Conservation (phyloP, 1,284 basidiomycete genomes). For the Rhodotorula mucilaginosa region DNA sequence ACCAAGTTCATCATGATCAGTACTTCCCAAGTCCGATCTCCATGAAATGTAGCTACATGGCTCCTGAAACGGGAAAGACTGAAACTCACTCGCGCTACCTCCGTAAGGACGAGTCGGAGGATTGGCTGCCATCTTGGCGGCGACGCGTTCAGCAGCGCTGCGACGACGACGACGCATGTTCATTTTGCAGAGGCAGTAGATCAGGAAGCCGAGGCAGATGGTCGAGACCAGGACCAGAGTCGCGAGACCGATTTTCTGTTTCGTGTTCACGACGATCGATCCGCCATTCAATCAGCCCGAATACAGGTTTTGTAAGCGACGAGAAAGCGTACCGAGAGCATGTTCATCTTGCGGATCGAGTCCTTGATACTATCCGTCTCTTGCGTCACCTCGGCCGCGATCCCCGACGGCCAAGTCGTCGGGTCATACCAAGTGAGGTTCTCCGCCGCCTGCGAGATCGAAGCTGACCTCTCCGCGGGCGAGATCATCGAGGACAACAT, state of each 20-base stretch:
- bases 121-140: not conserved
- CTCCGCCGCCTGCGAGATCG: not conserved
- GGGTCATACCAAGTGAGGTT: slow-evolving; percentile 6
- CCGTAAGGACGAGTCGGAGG: not conserved
- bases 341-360: slow-evolving; percentile 6
- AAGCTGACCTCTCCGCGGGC: not conserved
- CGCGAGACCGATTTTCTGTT: slow-evolving; percentile 29
- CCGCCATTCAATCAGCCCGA: no score
- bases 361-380: slow-evolving; percentile 11
- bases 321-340: slow-evolving; percentile 10
- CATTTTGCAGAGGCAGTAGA: slow-evolving; percentile 29
- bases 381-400: not conserved
- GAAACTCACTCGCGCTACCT: not conserved
- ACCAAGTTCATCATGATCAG: not conserved
- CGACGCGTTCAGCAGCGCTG: slow-evolving; percentile 16
- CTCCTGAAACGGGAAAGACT: not conserved
- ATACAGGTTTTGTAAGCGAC: no score
- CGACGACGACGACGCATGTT: slow-evolving; percentile 12
- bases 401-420: slow-evolving; percentile 1
- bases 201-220: slow-evolving; percentile 10
- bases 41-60: not conserved
- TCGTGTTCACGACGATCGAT: no score
- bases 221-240: slow-evolving; percentile 8
- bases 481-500: not conserved
- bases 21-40: not conserved